Evolutionary conservation across 495 filamentous ascomycete genomes (phyloP).

Genomic region (Penicillium herquei): DNA sequence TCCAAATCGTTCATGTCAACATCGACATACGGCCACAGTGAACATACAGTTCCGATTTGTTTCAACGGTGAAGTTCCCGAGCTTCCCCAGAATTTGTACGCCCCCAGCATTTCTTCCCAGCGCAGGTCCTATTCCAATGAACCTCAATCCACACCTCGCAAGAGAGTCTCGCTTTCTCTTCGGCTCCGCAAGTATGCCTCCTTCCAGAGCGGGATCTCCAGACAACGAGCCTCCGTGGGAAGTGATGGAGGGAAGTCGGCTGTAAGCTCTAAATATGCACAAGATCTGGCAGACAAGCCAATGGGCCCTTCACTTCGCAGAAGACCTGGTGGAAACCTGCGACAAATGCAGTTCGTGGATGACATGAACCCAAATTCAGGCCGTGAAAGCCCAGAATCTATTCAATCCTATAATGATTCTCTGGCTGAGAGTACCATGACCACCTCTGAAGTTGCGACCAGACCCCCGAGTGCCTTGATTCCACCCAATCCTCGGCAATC

Average conservation of each 20-base stretch:
- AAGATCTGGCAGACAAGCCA: slow-evolving; percentile 36
- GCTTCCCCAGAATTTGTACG: slow-evolving; percentile 8
- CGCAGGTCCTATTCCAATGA: slow-evolving; percentile 36
- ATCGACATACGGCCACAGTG: slow-evolving; percentile 2
- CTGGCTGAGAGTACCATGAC: slow-evolving; percentile 38
- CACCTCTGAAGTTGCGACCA: slow-evolving; percentile 23
- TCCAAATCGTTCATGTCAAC: slow-evolving; percentile 25
- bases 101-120: slow-evolving; percentile 18
- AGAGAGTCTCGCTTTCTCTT: slow-evolving; percentile 33
- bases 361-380: slow-evolving; percentile 61
- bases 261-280: slow-evolving; percentile 32
- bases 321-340: slow-evolving; percentile 84
- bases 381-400: slow-evolving; percentile 70
- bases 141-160: slow-evolving; percentile 24
- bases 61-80: slow-evolving; percentile 27
- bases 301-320: slow-evolving; percentile 65
- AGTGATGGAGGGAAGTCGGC: slow-evolving; percentile 59
- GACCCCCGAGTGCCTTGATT: slow-evolving; percentile 33
- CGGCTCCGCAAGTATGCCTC: slow-evolving; percentile 65
- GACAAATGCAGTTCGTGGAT: slow-evolving; percentile 71
- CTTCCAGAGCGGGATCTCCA: slow-evolving; percentile 68
- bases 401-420: slow-evolving; percentile 69
- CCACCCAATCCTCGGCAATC: slow-evolving; percentile 52
- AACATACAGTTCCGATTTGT: slow-evolving; percentile 26
- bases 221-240: slow-evolving; percentile 54